A percentile compares a stretch with the other conserved stretches of the same genome.
Evolutionary conservation across 1,139 yeast species (phyloP).

Genomic region (Dujonia santamariae): DNA sequence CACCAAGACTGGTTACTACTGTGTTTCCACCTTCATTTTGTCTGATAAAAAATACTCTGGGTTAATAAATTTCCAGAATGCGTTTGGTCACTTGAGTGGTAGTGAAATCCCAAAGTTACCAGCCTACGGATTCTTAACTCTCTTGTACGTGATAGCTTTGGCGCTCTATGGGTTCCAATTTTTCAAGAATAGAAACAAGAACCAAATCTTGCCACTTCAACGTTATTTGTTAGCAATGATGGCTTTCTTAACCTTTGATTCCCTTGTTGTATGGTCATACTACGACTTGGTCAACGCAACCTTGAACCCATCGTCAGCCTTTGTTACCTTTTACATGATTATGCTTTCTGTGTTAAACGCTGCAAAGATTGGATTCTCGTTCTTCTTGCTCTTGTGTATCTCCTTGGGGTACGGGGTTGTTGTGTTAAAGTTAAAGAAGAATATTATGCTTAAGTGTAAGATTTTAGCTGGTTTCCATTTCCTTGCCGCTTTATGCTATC

Average conservation of each 20-base stretch:
- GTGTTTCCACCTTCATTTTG: slow-evolving; percentile 68
- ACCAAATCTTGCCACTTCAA: slow-evolving; percentile 87
- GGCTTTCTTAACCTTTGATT: slow-evolving; percentile 78
- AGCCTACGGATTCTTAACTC: slow-evolving; percentile 80
- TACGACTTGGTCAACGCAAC: slow-evolving; percentile 76
- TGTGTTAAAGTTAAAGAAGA: slow-evolving; percentile 73
- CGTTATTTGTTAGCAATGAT: slow-evolving; percentile 85
- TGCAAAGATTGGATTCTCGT: slow-evolving; percentile 80
- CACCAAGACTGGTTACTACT: slow-evolving; percentile 81
- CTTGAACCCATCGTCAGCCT: slow-evolving; percentile 52
- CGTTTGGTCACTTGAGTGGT: slow-evolving; percentile 87
- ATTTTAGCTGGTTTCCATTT: slow-evolving; percentile 74
- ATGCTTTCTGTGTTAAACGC: slow-evolving; percentile 79
- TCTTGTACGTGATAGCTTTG: slow-evolving; percentile 78
- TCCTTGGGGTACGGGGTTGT: slow-evolving; percentile 95
- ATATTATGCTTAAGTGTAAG: slow-evolving; percentile 76
- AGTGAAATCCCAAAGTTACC: slow-evolving; percentile 89
- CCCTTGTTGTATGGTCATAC: slow-evolving; percentile 87
- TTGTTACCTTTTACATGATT: slow-evolving; percentile 68
- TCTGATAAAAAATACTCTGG: slow-evolving; percentile 52
- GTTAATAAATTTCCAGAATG: slow-evolving; percentile 76
- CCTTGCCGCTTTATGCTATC: slow-evolving; percentile 61
- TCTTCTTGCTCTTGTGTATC: slow-evolving; percentile 81
- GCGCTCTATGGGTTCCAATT: slow-evolving; percentile 84
- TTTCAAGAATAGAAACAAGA: slow-evolving; percentile 69